Conservation (phyloP, 331 rosid species). For the Cydonia oblonga region DNA sequence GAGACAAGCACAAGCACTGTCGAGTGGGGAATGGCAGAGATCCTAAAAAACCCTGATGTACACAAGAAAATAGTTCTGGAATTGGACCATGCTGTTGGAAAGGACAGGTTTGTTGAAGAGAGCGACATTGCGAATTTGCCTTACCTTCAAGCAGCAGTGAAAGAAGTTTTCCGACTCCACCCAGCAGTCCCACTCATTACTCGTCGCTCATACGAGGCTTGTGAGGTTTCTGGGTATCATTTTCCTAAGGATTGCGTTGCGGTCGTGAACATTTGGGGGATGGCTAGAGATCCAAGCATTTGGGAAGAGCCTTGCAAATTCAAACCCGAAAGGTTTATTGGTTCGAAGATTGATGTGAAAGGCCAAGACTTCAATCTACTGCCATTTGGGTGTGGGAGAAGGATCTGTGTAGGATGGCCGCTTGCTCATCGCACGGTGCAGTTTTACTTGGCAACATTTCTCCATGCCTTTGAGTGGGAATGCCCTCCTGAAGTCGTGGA, state of each 20-base stretch:
- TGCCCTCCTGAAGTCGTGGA: neutral
- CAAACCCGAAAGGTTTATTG: neutral
- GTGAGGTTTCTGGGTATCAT: neutral
- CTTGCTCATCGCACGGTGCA: neutral
- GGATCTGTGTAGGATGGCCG: neutral
- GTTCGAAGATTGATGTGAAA: neutral
- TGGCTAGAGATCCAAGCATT: neutral
- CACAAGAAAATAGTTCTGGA: neutral
- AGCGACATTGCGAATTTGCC: neutral
- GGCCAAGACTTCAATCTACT: neutral
- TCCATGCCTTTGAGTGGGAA: neutral
- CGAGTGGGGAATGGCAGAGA: neutral
- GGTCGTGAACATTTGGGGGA: neutral
- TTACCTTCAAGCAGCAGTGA: neutral
- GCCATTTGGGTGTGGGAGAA: neutral
- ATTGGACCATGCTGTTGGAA: neutral
- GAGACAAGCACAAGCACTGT: neutral
- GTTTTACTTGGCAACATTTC: neutral
- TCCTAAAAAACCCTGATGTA: neutral
- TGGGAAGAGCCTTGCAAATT: neutral
- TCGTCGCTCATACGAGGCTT: neutral
- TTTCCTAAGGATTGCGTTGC: neutral
- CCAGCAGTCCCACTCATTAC: neutral
- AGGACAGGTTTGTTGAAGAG: neutral
- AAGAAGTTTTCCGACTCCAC: neutral